Evolutionary conservation across 495 filamentous ascomycete genomes (phyloP).

Genomic region (Penicillium paradoxum): DNA sequence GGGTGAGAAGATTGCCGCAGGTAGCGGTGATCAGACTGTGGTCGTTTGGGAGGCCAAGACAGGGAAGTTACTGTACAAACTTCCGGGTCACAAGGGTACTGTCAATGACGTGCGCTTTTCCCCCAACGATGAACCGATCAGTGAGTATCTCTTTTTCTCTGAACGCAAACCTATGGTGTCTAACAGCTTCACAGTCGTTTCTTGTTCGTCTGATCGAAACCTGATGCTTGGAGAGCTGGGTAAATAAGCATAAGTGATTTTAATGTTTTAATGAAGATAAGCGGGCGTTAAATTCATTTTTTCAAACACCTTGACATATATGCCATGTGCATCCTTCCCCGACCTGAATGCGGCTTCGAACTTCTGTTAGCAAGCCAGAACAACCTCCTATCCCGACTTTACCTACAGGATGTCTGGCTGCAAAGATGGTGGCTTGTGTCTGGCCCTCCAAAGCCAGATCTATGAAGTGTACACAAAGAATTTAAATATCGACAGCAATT

Average conservation of each 20-base stretch:
- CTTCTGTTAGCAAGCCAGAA: background rate
- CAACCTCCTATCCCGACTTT: too few species aligned
- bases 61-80: constrained; percentile 85
- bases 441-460: background rate
- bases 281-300: constrained; percentile 18
- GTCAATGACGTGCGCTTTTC: constrained; percentile 94
- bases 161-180: background rate
- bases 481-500: background rate
- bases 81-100: constrained; percentile 91
- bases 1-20: constrained; percentile 81
- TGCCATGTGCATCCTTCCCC: background rate
- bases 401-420: background rate
- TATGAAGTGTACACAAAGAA: constrained; percentile 11
- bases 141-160: constrained; percentile 53
- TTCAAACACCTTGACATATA: constrained; percentile 2
- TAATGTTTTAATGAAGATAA: constrained; percentile 14
- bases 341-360: background rate
- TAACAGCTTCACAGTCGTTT: constrained; percentile 60
- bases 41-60: constrained; percentile 82
- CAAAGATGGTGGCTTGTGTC: background rate
- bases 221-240: constrained; percentile 74
- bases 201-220: constrained; percentile 76
- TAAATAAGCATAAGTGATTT: constrained; percentile 36
- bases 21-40: constrained; percentile 83
- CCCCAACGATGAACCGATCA: constrained; percentile 75